Evolutionary conservation across 495 filamentous ascomycete genomes (phyloP), one percentile per base, ranked within the genome.

Genomic region (Penicillium ucsense): DNA sequence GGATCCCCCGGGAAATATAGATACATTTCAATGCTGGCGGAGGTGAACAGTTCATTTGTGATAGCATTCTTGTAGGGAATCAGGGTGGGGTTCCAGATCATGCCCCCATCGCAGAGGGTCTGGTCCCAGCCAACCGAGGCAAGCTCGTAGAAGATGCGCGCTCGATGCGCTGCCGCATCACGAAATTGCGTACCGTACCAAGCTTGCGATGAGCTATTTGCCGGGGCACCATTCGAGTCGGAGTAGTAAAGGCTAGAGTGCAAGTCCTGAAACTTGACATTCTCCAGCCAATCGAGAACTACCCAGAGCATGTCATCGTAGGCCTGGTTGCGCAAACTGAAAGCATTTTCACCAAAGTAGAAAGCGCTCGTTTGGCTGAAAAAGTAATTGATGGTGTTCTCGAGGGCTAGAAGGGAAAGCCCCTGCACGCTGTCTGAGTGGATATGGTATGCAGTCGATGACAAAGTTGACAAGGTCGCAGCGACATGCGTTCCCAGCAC

Each of bases 231-330:
- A 12, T 43, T 59, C 5, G 57, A 47, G 1, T 36, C 41, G n/a
- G 38, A 50, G 46, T 68, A 71, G 43, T 80, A 72, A 30, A 91
- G 66, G 36, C 78, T 65, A 43, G 89, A 89, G 55, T 89, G 84
- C 34, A 75, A 54, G 33, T 82, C 62, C 39, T 89, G 78, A 58
- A 92, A 87, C 54, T 88, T 81, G 55, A 88, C 80, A 41, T 76
- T 78, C 60, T 94, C 86, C 49, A 96, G 73, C 91, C 91, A 97
- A 45, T 84, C 86, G 38, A 97, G 71, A 2, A 95, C 91, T 8
- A 97, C 89, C 92, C 92, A 98, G 20, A 95, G 77, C 75, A 96
- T 96, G 61, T 98, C 92, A 62, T 98, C 92, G 59, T 83, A 95
- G 1, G 91, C 92, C 59, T 97, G 78, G 34, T 76, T 79, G 12